Evolutionary conservation across 2,329 filamentous ascomycete species (phyloP).

Genomic region (Didymella pinodella): DNA sequence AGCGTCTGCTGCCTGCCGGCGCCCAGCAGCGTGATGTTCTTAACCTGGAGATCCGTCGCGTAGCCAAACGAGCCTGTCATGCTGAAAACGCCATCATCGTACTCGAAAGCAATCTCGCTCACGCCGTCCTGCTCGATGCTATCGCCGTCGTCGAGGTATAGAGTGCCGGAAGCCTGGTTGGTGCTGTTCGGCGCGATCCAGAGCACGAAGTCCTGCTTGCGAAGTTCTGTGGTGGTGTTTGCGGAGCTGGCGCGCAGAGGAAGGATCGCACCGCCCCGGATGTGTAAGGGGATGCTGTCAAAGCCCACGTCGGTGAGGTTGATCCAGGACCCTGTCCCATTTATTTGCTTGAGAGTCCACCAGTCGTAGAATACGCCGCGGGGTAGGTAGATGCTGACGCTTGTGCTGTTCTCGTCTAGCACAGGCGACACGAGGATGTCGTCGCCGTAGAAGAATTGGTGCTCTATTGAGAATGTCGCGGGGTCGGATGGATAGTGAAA

Average conservation of each 20-base stretch:
- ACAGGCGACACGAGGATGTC: slow-evolving; percentile 65
- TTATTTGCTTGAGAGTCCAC: slow-evolving; percentile 60
- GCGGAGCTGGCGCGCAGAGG: slow-evolving; percentile 64
- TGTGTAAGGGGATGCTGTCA: slow-evolving; percentile 68
- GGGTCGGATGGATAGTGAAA: slow-evolving; percentile 70
- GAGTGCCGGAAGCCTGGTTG: slow-evolving; percentile 69
- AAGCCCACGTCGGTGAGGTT: slow-evolving; percentile 58
- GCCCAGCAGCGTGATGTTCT: slow-evolving; percentile 42
- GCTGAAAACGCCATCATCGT: slow-evolving; percentile 61
- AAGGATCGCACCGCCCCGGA: slow-evolving; percentile 69
- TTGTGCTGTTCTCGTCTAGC: slow-evolving; percentile 60
- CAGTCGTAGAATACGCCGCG: slow-evolving; percentile 68
- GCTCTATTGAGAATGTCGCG: slow-evolving; percentile 60
- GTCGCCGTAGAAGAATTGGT: slow-evolving; percentile 67
- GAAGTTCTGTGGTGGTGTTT: slow-evolving; percentile 69
- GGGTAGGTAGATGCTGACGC: slow-evolving; percentile 64
- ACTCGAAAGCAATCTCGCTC: slow-evolving; percentile 67
- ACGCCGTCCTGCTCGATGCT: slow-evolving; percentile 66
- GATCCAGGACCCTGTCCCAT: slow-evolving; percentile 56
- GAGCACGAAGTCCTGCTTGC: slow-evolving; percentile 74
- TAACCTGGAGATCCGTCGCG: slow-evolving; percentile 32
- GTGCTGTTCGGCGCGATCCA: slow-evolving; percentile 70
- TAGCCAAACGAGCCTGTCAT: slow-evolving; percentile 66
- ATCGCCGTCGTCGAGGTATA: slow-evolving; percentile 82
- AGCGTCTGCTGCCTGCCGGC: slow-evolving; percentile 59